These are phyloP conservation scores for Saccharomycopsis crataegensis DNA, from an alignment of 1,139 yeast species.

Conservation along the genomic window DNA sequence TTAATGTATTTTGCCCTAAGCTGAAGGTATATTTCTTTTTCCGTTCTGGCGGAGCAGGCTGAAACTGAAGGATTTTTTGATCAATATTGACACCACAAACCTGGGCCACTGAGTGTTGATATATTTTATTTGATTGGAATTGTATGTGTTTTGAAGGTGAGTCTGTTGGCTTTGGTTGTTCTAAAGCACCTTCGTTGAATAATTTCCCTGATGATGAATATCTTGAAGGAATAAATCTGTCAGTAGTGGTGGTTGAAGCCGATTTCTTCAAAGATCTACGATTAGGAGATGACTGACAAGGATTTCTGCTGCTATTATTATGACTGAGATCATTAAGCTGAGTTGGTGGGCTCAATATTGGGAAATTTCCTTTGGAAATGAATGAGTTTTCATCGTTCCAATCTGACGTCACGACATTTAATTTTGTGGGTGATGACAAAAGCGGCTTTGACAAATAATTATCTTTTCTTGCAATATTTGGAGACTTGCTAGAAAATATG, in stretches of 20 bases:
- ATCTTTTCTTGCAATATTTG: conserved; percentile 13
- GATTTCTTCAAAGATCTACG: conserved; percentile 18
- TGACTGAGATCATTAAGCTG: conserved; percentile 25
- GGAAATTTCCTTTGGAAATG: neutral
- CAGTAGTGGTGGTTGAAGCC: conserved; percentile 28
- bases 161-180: conserved; percentile 36
- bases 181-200: conserved; percentile 18
- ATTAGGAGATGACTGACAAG: conserved; percentile 20
- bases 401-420: conserved; percentile 35
- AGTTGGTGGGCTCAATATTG: conserved; percentile 17
- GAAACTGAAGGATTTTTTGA: conserved; percentile 78
- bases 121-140: conserved; percentile 63
- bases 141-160: conserved; percentile 50
- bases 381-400: conserved; percentile 21
- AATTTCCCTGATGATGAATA: conserved; percentile 40
- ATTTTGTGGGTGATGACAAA: conserved; percentile 36
- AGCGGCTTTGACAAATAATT: conserved; percentile 13
- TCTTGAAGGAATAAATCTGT: conserved; percentile 48
- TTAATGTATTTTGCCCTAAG: conserved; percentile 32
- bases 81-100: conserved; percentile 89
- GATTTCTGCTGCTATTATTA: conserved; percentile 33
- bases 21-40: conserved; percentile 46
- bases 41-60: conserved; percentile 74
- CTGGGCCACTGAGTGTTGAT: conserved; percentile 83
- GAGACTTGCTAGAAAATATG: conserved; percentile 14